Percentiles rank a stretch among this genome's conserved stretches.
These are phyloP conservation scores for Dioscorea alata DNA, from an alignment of 106 monocot genomes.

Conservation along the genomic window DNA sequence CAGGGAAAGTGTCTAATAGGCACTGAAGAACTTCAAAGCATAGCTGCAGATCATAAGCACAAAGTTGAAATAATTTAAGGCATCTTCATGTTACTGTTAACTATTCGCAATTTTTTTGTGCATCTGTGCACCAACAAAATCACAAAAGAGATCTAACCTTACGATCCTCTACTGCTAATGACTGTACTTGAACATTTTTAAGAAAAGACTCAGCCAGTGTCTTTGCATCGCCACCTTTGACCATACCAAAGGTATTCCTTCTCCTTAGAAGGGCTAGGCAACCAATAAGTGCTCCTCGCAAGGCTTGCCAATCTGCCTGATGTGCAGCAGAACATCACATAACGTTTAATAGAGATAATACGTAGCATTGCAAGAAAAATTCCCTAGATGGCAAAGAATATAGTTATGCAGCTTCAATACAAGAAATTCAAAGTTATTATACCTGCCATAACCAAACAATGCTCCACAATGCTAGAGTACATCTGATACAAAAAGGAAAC, in stretches of 20 bases:
- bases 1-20: conserved; percentile 51
- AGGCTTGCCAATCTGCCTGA: conserved; percentile 92
- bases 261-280: conserved; percentile 81
- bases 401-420: not conserved
- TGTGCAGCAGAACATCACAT: conserved; percentile 18
- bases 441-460: too few relatives aligned
- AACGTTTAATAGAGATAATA: not conserved
- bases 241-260: conserved; percentile 44
- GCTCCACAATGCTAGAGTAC: not conserved
- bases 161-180: conserved; percentile 63
- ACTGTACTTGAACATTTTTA: conserved; percentile 57
- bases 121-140: conserved; percentile 1
- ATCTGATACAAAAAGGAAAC: not conserved
- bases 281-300: conserved; percentile 81
- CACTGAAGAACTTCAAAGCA: conserved; percentile 78
- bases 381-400: not conserved
- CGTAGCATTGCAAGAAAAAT: not conserved
- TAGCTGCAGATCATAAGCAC: conserved; percentile 34
- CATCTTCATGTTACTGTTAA: too few relatives aligned
- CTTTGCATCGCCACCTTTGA: conserved; percentile 47
- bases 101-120: too few relatives aligned
- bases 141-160: conserved; percentile 41
- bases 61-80: not conserved
- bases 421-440: not conserved
- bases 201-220: conserved; percentile 55